phyloP scores from a whole-genome alignment of 2,329 filamentous ascomycete species.

The Diplocarpon mali region DNA sequence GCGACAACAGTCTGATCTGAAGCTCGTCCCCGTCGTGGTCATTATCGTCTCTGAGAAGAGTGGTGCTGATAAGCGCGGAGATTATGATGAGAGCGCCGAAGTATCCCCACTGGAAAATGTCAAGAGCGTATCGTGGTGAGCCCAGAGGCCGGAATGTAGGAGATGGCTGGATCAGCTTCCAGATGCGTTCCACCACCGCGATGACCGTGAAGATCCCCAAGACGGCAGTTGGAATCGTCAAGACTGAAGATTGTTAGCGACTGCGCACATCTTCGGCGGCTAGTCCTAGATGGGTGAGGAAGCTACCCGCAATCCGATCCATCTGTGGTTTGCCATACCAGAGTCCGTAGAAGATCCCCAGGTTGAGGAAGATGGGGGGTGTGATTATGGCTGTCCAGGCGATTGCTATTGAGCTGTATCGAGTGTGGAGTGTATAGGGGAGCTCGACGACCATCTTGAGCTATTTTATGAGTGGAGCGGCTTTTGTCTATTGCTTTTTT shows the following conservation, averaged over 20 bases:
- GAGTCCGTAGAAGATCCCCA: slow-evolving; percentile 18
- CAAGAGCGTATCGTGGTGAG: slow-evolving; percentile 10
- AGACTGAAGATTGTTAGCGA: slow-evolving; percentile 8
- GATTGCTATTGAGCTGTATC: slow-evolving; percentile 15
- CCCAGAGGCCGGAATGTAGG: slow-evolving; percentile 12
- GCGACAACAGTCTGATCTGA: too few relatives aligned
- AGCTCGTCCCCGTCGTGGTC: slow-evolving; percentile 1
- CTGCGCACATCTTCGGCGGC: too few relatives aligned
- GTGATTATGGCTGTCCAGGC: slow-evolving; percentile 19
- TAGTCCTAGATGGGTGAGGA: background rate
- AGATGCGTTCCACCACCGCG: slow-evolving; percentile 14
- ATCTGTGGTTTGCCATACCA: slow-evolving; percentile 16
- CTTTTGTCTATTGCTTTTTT: too few relatives aligned
- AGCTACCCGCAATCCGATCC: slow-evolving; percentile 15
- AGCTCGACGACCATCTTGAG: slow-evolving; percentile 12
- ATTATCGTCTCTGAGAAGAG: slow-evolving; percentile 14
- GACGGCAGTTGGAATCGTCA: slow-evolving; percentile 18
- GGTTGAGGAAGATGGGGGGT: slow-evolving; percentile 17
- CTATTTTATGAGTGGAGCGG: background rate
- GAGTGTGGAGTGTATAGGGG: slow-evolving; percentile 17
- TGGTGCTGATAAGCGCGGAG: slow-evolving; percentile 13
- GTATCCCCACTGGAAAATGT: slow-evolving; percentile 21
- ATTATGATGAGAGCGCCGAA: slow-evolving; percentile 16
- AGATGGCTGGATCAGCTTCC: slow-evolving; percentile 12
- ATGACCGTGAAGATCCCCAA: slow-evolving; percentile 18